Percentiles rank a stretch among this genome's conserved stretches.
These are phyloP conservation scores for Podaxis mareebaensis DNA, from an alignment of 768 basidiomycete species.

Conservation along the genomic window DNA sequence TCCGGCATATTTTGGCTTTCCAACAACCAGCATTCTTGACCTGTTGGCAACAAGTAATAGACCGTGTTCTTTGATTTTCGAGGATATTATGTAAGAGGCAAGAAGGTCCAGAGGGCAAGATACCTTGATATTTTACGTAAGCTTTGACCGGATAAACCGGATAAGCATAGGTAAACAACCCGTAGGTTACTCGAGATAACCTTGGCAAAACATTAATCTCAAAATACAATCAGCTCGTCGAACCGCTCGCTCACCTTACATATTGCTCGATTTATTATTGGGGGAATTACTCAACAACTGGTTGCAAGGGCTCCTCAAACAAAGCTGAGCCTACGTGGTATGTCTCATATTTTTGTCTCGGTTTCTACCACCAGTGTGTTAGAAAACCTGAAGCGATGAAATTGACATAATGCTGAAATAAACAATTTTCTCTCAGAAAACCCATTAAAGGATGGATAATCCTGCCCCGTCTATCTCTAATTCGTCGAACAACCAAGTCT, in stretches of 20 bases:
- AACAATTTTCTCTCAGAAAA: slow-evolving; percentile 15
- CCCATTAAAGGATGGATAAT: slow-evolving; percentile 17
- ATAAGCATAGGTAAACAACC: slow-evolving; percentile 16
- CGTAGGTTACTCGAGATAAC: slow-evolving; percentile 13
- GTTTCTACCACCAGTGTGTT: not conserved
- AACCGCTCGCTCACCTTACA: not conserved
- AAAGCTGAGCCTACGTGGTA: not conserved
- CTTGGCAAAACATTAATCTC: slow-evolving; percentile 8
- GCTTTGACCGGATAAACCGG: slow-evolving; percentile 9
- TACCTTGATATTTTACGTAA: slow-evolving; percentile 5
- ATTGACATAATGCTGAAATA: slow-evolving; percentile 16
- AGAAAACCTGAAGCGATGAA: not conserved
- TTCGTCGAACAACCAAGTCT: slow-evolving; percentile 14
- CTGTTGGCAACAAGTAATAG: not conserved
- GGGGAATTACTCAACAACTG: not conserved
- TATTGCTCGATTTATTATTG: not conserved
- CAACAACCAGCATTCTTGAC: too few relatives aligned
- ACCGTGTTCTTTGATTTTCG: not conserved
- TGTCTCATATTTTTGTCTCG: slow-evolving; percentile 13
- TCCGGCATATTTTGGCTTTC: too few relatives aligned
- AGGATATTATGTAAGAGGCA: not conserved
- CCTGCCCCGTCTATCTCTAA: slow-evolving; percentile 13
- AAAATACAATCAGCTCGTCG: slow-evolving; percentile 3
- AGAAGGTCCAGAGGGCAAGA: not conserved
- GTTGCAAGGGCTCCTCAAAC: not conserved